Evolutionary conservation across 2,329 filamentous ascomycete species (phyloP).

Genomic region (Didymella pomorum): DNA sequence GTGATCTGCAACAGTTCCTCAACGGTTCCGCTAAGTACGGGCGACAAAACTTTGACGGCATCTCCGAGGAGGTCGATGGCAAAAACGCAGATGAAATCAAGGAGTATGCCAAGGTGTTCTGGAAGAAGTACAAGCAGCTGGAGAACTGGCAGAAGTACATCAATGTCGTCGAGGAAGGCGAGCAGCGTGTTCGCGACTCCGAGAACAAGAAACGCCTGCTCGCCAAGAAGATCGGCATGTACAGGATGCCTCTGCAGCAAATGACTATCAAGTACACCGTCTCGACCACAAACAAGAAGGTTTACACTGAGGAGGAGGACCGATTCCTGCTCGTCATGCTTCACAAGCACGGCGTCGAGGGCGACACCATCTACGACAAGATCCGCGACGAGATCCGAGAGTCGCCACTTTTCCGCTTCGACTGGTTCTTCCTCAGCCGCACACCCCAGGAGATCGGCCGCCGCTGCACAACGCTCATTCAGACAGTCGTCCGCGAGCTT

Average conservation of each 20-base stretch:
- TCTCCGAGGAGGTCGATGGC: conserved; percentile 88
- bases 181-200: conserved; percentile 86
- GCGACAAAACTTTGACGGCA: conserved; percentile 82
- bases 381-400: conserved; percentile 98
- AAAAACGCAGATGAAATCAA: conserved; percentile 87
- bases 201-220: conserved; percentile 93
- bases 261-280: conserved; percentile 99
- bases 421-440: conserved; percentile 98
- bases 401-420: conserved; percentile 93
- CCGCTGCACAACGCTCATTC: conserved; percentile 91
- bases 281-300: conserved; percentile 99
- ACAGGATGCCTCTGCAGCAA: conserved; percentile 96
- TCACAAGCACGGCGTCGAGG: conserved; percentile 90
- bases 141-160: conserved; percentile 89
- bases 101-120: conserved; percentile 93
- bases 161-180: conserved; percentile 87
- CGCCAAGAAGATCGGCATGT: conserved; percentile 93
- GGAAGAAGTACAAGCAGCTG: conserved; percentile 93
- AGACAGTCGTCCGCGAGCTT: conserved; percentile 94
- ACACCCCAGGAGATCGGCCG: conserved; percentile 92
- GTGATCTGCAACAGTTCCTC: conserved; percentile 98
- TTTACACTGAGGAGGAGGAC: conserved; percentile 98
- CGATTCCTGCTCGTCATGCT: conserved; percentile 93
- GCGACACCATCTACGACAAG: conserved; percentile 86
- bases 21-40: conserved; percentile 95